Percentiles rank a stretch among this genome's conserved stretches.
These are phyloP conservation scores for Datura wrightii DNA, from an alignment of 257 asterid species.

Conservation along the genomic window DNA sequence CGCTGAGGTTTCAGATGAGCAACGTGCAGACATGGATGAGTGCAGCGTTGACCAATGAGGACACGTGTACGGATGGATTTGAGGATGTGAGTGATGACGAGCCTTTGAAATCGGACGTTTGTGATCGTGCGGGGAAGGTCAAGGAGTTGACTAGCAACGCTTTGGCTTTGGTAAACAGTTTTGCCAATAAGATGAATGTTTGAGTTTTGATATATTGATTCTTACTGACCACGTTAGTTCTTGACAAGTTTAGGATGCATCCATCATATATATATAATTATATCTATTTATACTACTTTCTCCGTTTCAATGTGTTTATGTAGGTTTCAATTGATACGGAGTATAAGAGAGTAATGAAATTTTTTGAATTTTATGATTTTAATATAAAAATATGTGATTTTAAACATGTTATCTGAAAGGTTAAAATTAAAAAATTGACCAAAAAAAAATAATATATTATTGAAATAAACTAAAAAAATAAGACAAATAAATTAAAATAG, in stretches of 20 bases:
- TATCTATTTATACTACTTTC: not conserved
- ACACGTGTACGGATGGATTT: conserved; percentile 88
- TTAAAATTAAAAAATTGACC: not conserved
- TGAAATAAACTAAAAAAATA: not conserved
- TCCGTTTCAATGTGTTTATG: not conserved
- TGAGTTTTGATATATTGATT: not conserved
- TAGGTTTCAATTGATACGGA: not conserved
- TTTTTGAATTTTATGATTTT: too few species aligned
- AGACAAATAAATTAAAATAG: not conserved
- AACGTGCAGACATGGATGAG: conserved; percentile 99
- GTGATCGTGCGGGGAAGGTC: conserved; percentile 51
- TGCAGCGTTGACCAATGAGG: conserved; percentile 87
- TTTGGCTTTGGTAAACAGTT: conserved; percentile 73
- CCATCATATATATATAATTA: not conserved
- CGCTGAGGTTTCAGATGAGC: conserved; percentile 73
- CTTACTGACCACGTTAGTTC: not conserved
- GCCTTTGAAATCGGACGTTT: conserved; percentile 57
- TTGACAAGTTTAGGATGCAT: conserved; percentile 14
- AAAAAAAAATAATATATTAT: not conserved
- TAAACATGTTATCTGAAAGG: rapidly evolving
- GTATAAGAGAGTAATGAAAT: not conserved
- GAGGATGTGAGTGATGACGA: conserved; percentile 52
- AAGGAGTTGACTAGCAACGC: conserved; percentile 84
- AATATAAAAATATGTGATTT: too few species aligned
- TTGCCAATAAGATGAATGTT: conserved; percentile 45